Conservation (phyloP, 108 stramenopile genomes). For the Discostella stelligeroides region DNA sequence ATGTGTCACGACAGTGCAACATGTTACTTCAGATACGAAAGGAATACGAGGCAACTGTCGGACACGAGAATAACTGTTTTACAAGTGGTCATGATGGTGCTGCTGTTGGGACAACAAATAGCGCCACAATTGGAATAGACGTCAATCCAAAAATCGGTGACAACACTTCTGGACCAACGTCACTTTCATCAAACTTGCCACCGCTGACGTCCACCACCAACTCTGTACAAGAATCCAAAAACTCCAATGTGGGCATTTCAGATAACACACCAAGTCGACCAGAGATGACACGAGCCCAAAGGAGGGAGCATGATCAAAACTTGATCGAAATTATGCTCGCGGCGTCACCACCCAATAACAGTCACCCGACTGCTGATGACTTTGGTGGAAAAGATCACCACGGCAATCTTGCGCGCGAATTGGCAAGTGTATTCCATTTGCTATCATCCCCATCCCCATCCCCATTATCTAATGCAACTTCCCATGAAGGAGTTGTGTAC, state of each 20-base stretch:
- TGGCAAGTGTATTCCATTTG: constrained; percentile 75
- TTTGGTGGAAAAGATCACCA: constrained; percentile 27
- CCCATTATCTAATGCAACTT: constrained; percentile 40
- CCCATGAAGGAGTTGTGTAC: constrained; percentile 71
- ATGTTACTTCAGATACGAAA: constrained; percentile 49
- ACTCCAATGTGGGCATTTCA: background rate
- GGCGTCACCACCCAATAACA: constrained; percentile 19
- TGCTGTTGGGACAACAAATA: background rate
- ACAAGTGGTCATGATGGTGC: constrained; percentile 5
- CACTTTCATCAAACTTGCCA: background rate
- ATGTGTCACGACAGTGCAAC: constrained; percentile 68
- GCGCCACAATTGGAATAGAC: background rate
- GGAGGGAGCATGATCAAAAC: constrained; percentile 68
- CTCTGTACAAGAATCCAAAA: constrained; percentile 24
- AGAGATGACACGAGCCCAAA: constrained; percentile 24
- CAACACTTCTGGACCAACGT: too few relatives aligned
- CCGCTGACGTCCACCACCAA: background rate
- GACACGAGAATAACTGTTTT: background rate
- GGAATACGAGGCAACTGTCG: constrained; percentile 36
- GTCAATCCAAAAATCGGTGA: background rate
- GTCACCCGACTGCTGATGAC: constrained; percentile 9
- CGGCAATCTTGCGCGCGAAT: constrained; percentile 79
- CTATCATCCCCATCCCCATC: constrained; percentile 56
- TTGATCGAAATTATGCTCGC: constrained; percentile 77
- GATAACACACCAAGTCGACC: constrained; percentile 1